Percentiles rank a stretch among this genome's conserved stretches.
phyloP scores from a whole-genome alignment of 306 rosid species.

The Abrus precatorius region DNA sequence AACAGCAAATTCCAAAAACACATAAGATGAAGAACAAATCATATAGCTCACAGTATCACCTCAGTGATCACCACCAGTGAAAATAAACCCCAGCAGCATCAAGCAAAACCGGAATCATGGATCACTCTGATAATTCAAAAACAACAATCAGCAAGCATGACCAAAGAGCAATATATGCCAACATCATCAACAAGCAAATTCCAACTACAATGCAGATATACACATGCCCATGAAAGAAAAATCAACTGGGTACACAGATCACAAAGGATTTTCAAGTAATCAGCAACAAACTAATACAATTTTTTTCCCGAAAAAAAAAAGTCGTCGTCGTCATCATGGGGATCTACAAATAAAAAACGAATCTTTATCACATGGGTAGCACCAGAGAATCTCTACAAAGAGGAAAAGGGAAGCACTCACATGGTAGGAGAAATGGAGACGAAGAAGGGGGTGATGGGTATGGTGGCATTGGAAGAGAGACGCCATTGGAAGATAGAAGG shows the following conservation, averaged over 20 bases:
- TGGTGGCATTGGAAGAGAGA: slow-evolving; percentile 42
- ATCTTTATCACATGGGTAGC: slow-evolving; percentile 36
- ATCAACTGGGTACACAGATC: slow-evolving; percentile 49
- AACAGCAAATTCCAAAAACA: slow-evolving; percentile 26
- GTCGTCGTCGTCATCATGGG: slow-evolving; percentile 7
- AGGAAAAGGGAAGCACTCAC: slow-evolving; percentile 46
- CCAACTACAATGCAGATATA: slow-evolving; percentile 52
- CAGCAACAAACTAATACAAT: slow-evolving; percentile 13
- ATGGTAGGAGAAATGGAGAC: slow-evolving; percentile 35
- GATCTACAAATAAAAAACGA: slow-evolving; percentile 39
- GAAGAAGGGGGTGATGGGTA: slow-evolving; percentile 39
- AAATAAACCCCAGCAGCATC: slow-evolving; percentile 37
- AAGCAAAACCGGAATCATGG: slow-evolving; percentile 29
- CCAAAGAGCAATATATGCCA: neutral
- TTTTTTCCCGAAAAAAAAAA: neutral
- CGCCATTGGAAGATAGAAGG: slow-evolving; percentile 47
- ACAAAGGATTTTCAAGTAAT: slow-evolving; percentile 37
- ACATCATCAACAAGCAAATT: slow-evolving; percentile 41
- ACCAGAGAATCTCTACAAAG: slow-evolving; percentile 30
- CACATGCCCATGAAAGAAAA: slow-evolving; percentile 39
- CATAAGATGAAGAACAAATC: slow-evolving; percentile 22
- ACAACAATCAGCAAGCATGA: slow-evolving; percentile 19
- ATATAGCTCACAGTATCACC: slow-evolving; percentile 44
- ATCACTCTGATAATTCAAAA: slow-evolving; percentile 50
- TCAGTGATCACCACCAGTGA: slow-evolving; percentile 46